Evolutionary conservation across 208 protist species (phyloP).

Genomic region (Leishmania amazonensis): DNA sequence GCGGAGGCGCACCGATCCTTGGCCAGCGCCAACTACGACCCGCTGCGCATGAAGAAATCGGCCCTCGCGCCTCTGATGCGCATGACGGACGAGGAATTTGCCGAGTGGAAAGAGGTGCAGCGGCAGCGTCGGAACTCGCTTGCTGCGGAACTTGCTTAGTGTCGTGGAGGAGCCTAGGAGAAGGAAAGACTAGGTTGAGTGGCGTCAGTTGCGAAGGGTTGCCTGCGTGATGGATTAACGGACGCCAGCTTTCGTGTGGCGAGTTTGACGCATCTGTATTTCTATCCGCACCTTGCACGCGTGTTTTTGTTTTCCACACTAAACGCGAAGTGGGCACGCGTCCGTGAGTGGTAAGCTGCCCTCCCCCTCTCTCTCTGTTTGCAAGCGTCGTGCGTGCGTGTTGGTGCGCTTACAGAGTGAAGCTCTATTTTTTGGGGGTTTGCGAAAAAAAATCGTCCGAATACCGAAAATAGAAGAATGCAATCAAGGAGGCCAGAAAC

Average conservation of each 20-base stretch:
- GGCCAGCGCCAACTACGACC: conserved; percentile 82
- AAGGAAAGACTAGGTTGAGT: not conserved
- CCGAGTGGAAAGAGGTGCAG: conserved; percentile 64
- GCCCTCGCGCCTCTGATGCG: conserved; percentile 62
- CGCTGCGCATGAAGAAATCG: conserved; percentile 80
- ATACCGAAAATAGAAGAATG: not conserved
- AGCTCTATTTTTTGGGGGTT: not conserved
- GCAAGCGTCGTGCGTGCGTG: conserved; percentile 10
- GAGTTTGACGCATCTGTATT: not conserved
- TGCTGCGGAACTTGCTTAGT: conserved; percentile 52
- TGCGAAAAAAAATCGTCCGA: not conserved
- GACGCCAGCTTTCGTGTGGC: not conserved
- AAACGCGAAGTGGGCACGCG: not conserved
- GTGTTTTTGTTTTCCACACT: not conserved
- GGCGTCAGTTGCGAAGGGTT: not conserved
- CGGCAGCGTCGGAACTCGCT: conserved; percentile 59
- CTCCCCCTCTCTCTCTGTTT: conserved; percentile 4
- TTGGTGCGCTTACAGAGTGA: not conserved
- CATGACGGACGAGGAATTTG: conserved; percentile 74
- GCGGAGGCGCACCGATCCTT: conserved; percentile 78
- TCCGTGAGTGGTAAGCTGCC: not conserved
- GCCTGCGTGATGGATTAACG: not conserved
- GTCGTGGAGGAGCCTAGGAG: not conserved
- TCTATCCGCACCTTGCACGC: not conserved
- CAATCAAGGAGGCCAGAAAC: not conserved